Evolutionary conservation across 2,329 filamentous ascomycete species (phyloP), one percentile per base, ranked within the genome.

Genomic region (Triangularia setosa): DNA sequence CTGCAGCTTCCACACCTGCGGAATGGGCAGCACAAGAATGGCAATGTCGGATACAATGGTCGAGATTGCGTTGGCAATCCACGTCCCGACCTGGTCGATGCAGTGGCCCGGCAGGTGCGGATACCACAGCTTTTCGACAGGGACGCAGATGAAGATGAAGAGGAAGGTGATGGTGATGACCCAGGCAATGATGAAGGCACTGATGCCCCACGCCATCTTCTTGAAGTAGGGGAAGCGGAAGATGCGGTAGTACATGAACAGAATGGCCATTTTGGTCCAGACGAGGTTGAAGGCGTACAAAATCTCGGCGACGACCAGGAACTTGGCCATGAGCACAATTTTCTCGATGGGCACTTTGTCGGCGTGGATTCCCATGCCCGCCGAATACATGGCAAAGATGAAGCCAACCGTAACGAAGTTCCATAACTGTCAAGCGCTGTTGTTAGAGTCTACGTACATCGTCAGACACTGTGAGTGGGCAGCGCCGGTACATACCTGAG

Each of bases 401-500:
- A 68, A 62, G 33, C 61, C 59, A 53, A 68, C 64, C 4, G 60
- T 62, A 54, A 58, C 16, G 25, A 64, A 59, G 59, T 66, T 66
- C 57, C 67, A 67, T 9, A 65, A 1, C 68, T 69, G 61, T 4
- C 9, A 9, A 18, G 16, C 44, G 24, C 5, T 2, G 5, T 33
- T 33, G 30, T 33, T 9, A 33, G 11, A 58, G n/a, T 21, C 14
- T 21, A 21, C n/a, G 16, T 23, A 52, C 16, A 33, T 8, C 23
- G n/a, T 3, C 9, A 54, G 53, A 54, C 16, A 58, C 9, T 12
- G 55, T 24, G 35, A 24, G 14, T n/a, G 27, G 11, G 56, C 35
- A 40, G 18, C 30, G 21, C 35, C 16, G 21, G 18, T 9, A 68
- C 73, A 54, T 69, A 82, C 80, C 80, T 80, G 79, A 0, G 81